Conservation (phyloP, 305 asterid genomes). For the Rubia peregrina region DNA sequence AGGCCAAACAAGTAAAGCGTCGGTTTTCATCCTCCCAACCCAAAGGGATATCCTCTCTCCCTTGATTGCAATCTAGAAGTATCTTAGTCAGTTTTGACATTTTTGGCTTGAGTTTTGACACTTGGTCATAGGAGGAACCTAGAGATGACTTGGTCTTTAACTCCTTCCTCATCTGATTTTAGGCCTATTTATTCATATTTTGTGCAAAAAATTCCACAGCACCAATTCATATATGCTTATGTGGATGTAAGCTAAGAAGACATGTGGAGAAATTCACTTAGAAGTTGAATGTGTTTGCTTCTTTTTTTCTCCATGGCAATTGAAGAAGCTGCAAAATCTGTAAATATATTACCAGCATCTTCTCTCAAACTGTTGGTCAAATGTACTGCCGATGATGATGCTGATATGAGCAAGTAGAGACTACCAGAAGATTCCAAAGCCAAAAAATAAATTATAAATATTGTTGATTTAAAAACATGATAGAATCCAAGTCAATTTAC, state of each 20-base stretch:
- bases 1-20: constrained; percentile 33
- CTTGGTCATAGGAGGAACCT: no score
- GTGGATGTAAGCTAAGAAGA: no score
- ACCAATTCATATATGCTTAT: no score
- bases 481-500: not conserved
- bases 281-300: no score
- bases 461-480: not conserved
- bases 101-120: no score
- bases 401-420: constrained; percentile 72
- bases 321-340: constrained; percentile 73
- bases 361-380: constrained; percentile 62
- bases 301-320: constrained; percentile 41
- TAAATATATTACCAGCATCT: constrained; percentile 67
- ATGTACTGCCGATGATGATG: constrained; percentile 82
- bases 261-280: no score
- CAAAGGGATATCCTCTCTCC: constrained; percentile 34
- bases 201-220: no score
- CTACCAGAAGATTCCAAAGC: constrained; percentile 19
- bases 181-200: no score
- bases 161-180: no score
- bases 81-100: no score
- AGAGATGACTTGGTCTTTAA: no score
- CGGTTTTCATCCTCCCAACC: constrained; percentile 46
- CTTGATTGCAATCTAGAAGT: constrained; percentile 2
- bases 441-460: not conserved